Percentiles rank a stretch among this genome's conserved stretches.
Evolutionary conservation across 495 filamentous ascomycete genomes (phyloP).

Genomic region (Trichocladium uniseriatum): DNA sequence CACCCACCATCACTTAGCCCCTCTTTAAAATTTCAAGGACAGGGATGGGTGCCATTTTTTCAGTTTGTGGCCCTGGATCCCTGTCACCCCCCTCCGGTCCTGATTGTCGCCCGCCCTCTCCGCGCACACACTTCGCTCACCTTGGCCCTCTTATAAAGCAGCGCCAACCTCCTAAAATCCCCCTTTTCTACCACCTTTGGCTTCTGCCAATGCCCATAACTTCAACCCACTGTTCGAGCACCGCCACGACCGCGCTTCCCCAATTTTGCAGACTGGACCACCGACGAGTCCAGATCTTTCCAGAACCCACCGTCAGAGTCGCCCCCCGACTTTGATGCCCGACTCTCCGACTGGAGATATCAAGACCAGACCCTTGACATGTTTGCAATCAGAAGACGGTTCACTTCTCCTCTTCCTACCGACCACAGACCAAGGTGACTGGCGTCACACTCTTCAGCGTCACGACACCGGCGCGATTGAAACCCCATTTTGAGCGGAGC

Average conservation of each 20-base stretch:
- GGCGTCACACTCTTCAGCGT: slow-evolving; percentile 40
- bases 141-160: slow-evolving; percentile 17
- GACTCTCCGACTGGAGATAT: slow-evolving; percentile 27
- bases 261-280: slow-evolving; percentile 17
- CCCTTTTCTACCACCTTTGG: slow-evolving; percentile 16
- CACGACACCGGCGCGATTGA: slow-evolving; percentile 39
- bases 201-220: slow-evolving; percentile 14
- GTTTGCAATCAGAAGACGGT: slow-evolving; percentile 41
- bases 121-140: slow-evolving; percentile 7
- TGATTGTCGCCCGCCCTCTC: slow-evolving; percentile 9
- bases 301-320: slow-evolving; percentile 24
- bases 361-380: slow-evolving; percentile 38
- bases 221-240: neutral
- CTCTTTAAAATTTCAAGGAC: slow-evolving; percentile 8
- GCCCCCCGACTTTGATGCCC: slow-evolving; percentile 24
- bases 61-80: slow-evolving; percentile 2
- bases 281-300: slow-evolving; percentile 22
- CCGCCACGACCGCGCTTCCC: slow-evolving; percentile 16
- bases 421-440: slow-evolving; percentile 49
- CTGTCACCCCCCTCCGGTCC: slow-evolving; percentile 1
- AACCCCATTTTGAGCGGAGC: slow-evolving; percentile 7
- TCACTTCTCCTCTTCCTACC: slow-evolving; percentile 44
- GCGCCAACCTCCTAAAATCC: slow-evolving; percentile 12
- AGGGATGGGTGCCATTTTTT: slow-evolving; percentile 8
- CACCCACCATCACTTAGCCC: slow-evolving; percentile 17